Evolutionary conservation across 495 filamentous ascomycete species (phyloP), one percentile per base, ranked within the genome.

Genomic region (Corynascus novoguineensis): DNA sequence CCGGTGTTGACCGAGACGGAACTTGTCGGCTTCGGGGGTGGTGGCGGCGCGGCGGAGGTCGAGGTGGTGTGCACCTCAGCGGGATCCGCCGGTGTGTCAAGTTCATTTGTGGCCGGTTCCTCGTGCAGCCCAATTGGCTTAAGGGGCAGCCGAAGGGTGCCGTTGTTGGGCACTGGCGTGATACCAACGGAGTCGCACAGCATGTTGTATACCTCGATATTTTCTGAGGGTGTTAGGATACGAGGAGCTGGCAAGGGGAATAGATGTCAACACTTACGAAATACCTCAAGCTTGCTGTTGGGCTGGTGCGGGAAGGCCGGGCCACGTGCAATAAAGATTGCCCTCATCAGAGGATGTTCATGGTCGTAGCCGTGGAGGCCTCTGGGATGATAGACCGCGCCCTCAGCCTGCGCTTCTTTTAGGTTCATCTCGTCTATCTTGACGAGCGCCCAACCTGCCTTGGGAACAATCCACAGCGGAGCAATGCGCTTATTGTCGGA

Each of bases 201-300:
- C 49, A 97, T 88, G 61, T 96, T 95, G 67, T 97, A 97, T 1
- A 99, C 89, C 61, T 99, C 91, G 54, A 78, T 88, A 58, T 99
- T 99, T 81, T 93, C 86, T 90, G 64, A n/a, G 9, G 51, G 42
- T 29, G 52, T 67, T 55, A 37, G 45, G 2, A 21, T 6, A 9
- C 4, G 29, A 15, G 14, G 35, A 12, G 12, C 15, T 17, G 12
- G 21, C 6, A 27, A 3, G 34, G 34, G 27, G n/a, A 12, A n/a
- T n/a, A n/a, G 10, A 6, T 1, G 14, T 19, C 2, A 35, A 47
- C 10, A 82, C 89, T 81, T 78, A 93, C 89, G 90, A 70, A 97
- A 97, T n/a, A 73, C 68, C 15, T 89, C 85, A 14, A 96, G 64
- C 54, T 83, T 81, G 70, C 89, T 93, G 62, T 91, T 89, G 2